Conservation (phyloP, 345 rosid species). For the Moricandia arvensis region DNA sequence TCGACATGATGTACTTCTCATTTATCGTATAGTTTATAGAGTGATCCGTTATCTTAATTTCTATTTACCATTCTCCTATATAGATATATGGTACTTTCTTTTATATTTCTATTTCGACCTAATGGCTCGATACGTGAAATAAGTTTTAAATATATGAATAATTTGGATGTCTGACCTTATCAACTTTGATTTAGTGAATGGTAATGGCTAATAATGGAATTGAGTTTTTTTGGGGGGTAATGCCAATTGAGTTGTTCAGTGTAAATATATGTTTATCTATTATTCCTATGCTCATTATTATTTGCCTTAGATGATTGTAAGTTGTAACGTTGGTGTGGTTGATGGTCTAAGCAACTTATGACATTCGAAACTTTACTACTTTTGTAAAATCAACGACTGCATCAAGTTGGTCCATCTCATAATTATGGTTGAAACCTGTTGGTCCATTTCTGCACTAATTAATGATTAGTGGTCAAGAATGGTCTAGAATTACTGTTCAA, state of each 20-base stretch:
- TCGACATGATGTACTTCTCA: conserved; percentile 22
- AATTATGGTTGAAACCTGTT: not conserved
- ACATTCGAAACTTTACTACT: not conserved
- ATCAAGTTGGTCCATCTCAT: conserved; percentile 17
- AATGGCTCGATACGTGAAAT: not conserved
- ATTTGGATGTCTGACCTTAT: too few relatives aligned
- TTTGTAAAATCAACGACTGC: not conserved
- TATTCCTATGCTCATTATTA: not conserved
- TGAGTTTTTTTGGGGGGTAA: not conserved
- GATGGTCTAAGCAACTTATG: conserved; percentile 19
- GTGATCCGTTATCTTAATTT: not conserved
- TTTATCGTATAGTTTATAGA: conserved; percentile 3
- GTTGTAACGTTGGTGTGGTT: not conserved
- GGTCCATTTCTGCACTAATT: not conserved
- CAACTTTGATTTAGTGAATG: not conserved
- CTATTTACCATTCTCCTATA: not conserved
- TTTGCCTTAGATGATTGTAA: not conserved
- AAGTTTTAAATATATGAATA: not conserved
- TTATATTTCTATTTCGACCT: not conserved
- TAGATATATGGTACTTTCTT: not conserved
- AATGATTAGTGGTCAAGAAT: not conserved
- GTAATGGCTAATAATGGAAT: not conserved
- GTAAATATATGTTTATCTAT: not conserved
- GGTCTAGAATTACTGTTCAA: not conserved
- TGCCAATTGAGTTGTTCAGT: not conserved